Base-by-base conservation (phyloP, 768 basidiomycete genomes). In the Termitomyces sp. region DNA sequence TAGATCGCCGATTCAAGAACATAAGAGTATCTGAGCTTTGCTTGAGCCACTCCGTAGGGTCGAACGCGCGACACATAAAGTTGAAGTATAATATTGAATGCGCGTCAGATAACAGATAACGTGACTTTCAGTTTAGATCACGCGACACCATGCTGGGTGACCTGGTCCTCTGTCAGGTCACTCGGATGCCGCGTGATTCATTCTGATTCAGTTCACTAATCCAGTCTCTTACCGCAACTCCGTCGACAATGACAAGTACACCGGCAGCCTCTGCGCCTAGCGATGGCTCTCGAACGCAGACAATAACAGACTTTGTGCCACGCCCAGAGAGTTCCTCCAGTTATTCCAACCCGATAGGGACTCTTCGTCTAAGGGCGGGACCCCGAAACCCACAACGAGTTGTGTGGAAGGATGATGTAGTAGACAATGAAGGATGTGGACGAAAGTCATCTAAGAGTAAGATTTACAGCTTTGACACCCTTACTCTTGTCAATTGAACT, bases 361-460 rank as follows among this genome's bases (percentile, higher is more conserved):
- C 84, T 0, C 74, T 93, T 39, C 80, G 78, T 54, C 77, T 93
- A 32, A 79, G 86, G 18, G 89, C 83, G 20, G 80, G 70, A 10
- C 75, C 80, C 37, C 73, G 75, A 32, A 74, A 73, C 27, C 72
- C 73, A 32, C 84, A 80, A 40, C 76, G 81, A 26, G 95, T 98
- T 0, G 85, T 82, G 0, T 97, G 95, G 95, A 81, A 74, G 22
- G 89, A 93, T 18, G 88, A 86, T 55, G 90, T 92, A 4, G 81
- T 96, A 3, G 95, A 98, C 69, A 97, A 98, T 67, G 95, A 98
- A 66, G 87, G 87, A 0, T 82, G 86, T 58, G 93, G 92, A 7
- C 86, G 82, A 79, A 96, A 97, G 74, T 92, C 89, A 62, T 93
- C 93, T 30, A 98, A 98, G 76, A 94, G 95, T 96, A 63, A 61